phyloP scores from a whole-genome alignment of 2,329 filamentous ascomycete species.

The Penicillium concentricum region DNA sequence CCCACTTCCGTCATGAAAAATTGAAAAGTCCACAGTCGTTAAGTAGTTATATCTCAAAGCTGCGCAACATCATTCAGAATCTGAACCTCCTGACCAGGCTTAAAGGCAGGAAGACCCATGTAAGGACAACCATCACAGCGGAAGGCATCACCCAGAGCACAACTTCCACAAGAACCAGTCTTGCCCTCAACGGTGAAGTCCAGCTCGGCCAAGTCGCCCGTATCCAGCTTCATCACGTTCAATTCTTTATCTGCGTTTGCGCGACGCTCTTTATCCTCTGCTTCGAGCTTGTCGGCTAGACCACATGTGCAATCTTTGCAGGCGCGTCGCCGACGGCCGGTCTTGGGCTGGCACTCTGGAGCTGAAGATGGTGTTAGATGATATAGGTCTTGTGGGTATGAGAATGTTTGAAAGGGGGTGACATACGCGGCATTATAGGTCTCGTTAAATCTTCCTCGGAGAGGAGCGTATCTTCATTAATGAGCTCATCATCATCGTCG shows the following conservation, averaged over 20 bases:
- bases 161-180: constrained; percentile 91
- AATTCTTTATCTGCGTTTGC: constrained; percentile 60
- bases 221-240: constrained; percentile 61
- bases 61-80: constrained; percentile 84
- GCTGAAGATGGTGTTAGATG: constrained; percentile 50
- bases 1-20: constrained; percentile 3
- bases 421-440: constrained; percentile 76
- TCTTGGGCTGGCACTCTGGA: constrained; percentile 80
- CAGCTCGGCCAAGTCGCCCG: constrained; percentile 75
- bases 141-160: constrained; percentile 88
- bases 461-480: constrained; percentile 86
- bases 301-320: constrained; percentile 99
- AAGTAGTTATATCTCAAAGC: constrained; percentile 51
- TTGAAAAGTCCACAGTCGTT: not conserved
- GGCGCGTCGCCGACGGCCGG: constrained; percentile 75
- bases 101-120: constrained; percentile 91
- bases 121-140: constrained; percentile 75
- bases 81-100: constrained; percentile 90
- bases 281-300: constrained; percentile 77
- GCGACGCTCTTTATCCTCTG: constrained; percentile 74
- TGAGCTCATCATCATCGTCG: constrained; percentile 74
- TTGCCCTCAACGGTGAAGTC: constrained; percentile 99
- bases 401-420: not conserved
- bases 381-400: not conserved
- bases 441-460: constrained; percentile 79